Base-by-base conservation (phyloP, 2,329 filamentous ascomycete genomes). In the Epichloe bromicola region DNA sequence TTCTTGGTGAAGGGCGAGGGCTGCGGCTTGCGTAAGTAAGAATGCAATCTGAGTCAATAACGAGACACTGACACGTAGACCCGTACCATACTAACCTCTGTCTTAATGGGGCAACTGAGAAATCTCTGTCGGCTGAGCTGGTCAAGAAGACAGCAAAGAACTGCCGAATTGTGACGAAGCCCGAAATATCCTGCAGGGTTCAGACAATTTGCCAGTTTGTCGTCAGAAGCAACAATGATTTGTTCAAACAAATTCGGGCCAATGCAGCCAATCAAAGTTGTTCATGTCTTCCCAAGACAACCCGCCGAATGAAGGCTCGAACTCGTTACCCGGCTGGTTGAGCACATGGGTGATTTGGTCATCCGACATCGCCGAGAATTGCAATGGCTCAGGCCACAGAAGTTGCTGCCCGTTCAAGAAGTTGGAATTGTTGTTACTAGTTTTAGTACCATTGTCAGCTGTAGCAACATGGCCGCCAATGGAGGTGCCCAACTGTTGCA, bases 321-420 rank as follows among this genome's bases (percentile, higher is more conserved):
- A 77, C 15, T 75, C 74, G 26, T 79, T 75, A 4, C 76, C 79
- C 1, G 80, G 78, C 54, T 79, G 75, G 58, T 82, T 83, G 30
- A 85, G 72, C 4, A 81, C 79, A 55, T 84, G 79, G 5, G 79
- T 73, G 45, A 85, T 82, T 60, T 86, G 80, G 52, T 83, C 75
- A 52, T 83, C 80, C 1, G 82, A 85, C 82, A 86, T 86, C 34
- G 79, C 71, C 2, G 80, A 84, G 61, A 85, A 83, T 23, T 80
- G 78, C 20, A 84, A 58, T 4, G 76, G 71, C 53, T 78, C 74
- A 0, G 70, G 61, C 70, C 73, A 75, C 8, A 72, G 52, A 5
- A 60, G 46, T 3, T 59, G 57, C 46, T 59, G 57, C 43, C 65
- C 61, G 5, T 61, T 60, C 44, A 66, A 38, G 23, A 66, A 65